These are phyloP conservation scores for Leishmania arabica DNA, from an alignment of 208 protist species.

Conservation along the genomic window DNA sequence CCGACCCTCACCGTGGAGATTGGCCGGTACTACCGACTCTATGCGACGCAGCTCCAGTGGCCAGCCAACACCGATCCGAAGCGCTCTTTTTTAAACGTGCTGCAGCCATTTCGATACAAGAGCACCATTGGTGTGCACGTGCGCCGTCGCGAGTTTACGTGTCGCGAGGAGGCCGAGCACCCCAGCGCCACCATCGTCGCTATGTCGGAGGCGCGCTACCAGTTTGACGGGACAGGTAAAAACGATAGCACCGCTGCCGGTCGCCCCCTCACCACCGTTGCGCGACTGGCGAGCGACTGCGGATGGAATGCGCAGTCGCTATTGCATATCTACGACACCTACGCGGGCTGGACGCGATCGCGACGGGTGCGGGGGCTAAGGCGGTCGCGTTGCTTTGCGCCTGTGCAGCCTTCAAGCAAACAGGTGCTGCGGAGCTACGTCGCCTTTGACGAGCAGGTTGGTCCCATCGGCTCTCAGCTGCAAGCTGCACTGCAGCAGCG, in stretches of 20 bases:
- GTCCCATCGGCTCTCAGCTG: constrained; percentile 5
- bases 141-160: constrained; percentile 17
- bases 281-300: constrained; percentile 19
- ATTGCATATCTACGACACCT: constrained; percentile 6
- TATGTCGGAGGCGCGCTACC: constrained; percentile 10
- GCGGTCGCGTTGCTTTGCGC: not conserved
- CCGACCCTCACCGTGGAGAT: constrained; percentile 16
- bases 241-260: not conserved
- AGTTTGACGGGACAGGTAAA: constrained; percentile 8
- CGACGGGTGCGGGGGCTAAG: not conserved
- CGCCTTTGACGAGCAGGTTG: constrained; percentile 18
- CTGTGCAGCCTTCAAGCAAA: not conserved
- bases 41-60: constrained; percentile 11
- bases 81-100: constrained; percentile 8
- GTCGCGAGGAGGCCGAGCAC: constrained; percentile 16
- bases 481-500: constrained; percentile 14
- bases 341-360: not conserved
- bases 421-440: constrained; percentile 1
- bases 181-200: constrained; percentile 2
- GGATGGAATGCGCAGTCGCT: constrained; percentile 12
- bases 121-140: constrained; percentile 17
- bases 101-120: constrained; percentile 16
- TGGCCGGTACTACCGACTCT: constrained; percentile 22
- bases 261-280: not conserved
- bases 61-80: constrained; percentile 6